These are phyloP conservation scores for Russula earlei DNA, from an alignment of 768 basidiomycete species.

Conservation along the genomic window DNA sequence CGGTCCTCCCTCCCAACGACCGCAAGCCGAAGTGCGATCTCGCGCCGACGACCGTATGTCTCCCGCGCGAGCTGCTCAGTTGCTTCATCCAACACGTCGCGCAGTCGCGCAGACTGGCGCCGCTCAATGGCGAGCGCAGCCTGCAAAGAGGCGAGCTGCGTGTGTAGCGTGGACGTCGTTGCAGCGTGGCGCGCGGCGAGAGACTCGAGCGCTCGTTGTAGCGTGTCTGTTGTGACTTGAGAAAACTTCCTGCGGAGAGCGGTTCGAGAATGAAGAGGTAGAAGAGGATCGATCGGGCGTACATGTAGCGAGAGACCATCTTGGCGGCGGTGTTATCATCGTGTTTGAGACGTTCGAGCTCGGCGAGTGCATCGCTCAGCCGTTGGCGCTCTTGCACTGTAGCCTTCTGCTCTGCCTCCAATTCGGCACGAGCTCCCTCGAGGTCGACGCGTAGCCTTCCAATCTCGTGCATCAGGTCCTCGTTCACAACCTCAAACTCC, in stretches of 20 bases:
- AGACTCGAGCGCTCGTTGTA: slow-evolving; percentile 50
- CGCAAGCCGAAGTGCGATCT: slow-evolving; percentile 54
- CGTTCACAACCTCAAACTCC: slow-evolving; percentile 41
- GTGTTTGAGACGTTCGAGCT: slow-evolving; percentile 44
- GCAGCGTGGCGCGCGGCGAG: slow-evolving; percentile 55
- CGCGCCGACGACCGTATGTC: slow-evolving; percentile 60
- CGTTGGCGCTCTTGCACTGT: slow-evolving; percentile 36
- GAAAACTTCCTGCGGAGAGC: slow-evolving; percentile 64
- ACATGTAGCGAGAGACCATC: slow-evolving; percentile 85
- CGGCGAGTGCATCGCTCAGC: slow-evolving; percentile 37
- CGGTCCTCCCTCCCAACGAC: slow-evolving; percentile 58
- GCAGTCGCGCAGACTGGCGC: slow-evolving; percentile 39
- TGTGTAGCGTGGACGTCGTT: slow-evolving; percentile 46
- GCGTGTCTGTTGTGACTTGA: slow-evolving; percentile 56
- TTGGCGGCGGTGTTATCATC: slow-evolving; percentile 72
- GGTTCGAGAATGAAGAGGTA: background rate
- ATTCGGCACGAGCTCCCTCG: slow-evolving; percentile 33
- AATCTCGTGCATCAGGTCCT: slow-evolving; percentile 36
- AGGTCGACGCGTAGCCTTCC: slow-evolving; percentile 38
- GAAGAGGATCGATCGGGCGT: slow-evolving; percentile 22
- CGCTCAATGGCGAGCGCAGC: slow-evolving; percentile 37
- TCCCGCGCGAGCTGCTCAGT: slow-evolving; percentile 65
- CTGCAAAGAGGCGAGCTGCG: slow-evolving; percentile 39
- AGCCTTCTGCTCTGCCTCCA: slow-evolving; percentile 39
- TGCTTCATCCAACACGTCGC: slow-evolving; percentile 55